Evolutionary conservation across 225 moss, liverwort and hornwort genomes (phyloP).

Genomic region (Anthoceros angustus): DNA sequence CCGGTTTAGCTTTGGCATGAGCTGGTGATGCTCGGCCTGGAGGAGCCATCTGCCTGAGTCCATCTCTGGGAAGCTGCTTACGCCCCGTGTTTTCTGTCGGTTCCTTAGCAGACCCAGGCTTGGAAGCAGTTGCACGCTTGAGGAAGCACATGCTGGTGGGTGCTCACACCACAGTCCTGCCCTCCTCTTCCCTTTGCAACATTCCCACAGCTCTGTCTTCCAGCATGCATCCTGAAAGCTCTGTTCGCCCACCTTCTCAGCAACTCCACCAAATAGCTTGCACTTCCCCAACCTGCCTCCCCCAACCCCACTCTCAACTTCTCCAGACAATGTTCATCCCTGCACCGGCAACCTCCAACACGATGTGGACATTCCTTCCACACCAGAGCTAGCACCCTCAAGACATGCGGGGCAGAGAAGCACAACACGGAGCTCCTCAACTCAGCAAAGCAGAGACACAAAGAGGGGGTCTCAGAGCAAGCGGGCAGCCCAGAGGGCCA

Average conservation of each 20-base stretch:
- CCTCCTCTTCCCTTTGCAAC: neutral
- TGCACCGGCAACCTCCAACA: too few relatives aligned
- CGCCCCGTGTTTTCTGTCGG: neutral
- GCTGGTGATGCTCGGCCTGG: too few relatives aligned
- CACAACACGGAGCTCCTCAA: too few relatives aligned
- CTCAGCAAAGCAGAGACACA: too few relatives aligned
- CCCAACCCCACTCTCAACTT: too few relatives aligned
- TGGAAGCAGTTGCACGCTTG: neutral
- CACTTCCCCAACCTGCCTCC: too few relatives aligned
- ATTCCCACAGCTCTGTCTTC: neutral
- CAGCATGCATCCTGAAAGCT: neutral
- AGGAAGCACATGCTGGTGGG: constrained; percentile 5
- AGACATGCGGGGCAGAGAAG: too few relatives aligned
- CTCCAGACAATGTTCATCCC: too few relatives aligned
- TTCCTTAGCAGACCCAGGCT: neutral
- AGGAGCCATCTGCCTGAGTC: neutral
- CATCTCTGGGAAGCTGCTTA: neutral
- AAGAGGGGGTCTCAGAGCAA: too few relatives aligned
- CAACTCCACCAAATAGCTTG: neutral
- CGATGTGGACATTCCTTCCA: too few relatives aligned
- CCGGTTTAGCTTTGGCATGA: neutral
- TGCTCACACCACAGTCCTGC: neutral
- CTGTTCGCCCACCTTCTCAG: neutral
- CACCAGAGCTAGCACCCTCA: too few relatives aligned
- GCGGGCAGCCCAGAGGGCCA: too few relatives aligned